Base-by-base conservation (phyloP, 176 grass and related monocot genomes). In the Oropetium thomaeum region DNA sequence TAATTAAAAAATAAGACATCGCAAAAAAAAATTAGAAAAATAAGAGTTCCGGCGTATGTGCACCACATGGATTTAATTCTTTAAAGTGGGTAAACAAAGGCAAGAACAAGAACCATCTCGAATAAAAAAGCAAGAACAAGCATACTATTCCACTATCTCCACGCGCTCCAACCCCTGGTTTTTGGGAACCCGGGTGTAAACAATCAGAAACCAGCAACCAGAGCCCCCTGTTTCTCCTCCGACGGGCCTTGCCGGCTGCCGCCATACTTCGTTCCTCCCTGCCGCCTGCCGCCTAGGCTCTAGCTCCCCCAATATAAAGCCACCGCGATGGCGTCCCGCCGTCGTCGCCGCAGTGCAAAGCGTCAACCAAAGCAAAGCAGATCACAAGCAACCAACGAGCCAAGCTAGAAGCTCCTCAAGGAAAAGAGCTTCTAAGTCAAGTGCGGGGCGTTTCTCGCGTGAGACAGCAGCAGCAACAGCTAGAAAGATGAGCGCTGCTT, bases 151-250 rank as follows among this genome's bases (percentile, higher is more conserved):
- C 25, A 40, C 70, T 0, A 0, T 3, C 33, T 29, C 2, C 33
- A 59, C 26, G 40, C 55, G 12, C 7, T 27, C 40, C 9, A 30
- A 13, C 40, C 70, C 54, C 58, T 3, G 45, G 64, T 71, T 87
- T 87, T 64, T 14, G 44, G 65, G 65, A 76, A 81, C 25, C 80
- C 10, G 51, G 53, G 75, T 66, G 75, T 14, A 26, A 69, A 16
- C 52, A 27, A 22, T 47, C 65, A 15, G 15, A 81, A 87, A 87
- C 84, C 58, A 71, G 47, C 78, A 31, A 54, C 71, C 45, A 0
- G 8, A 76, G 65, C 65, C 79, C 84, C 73, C 65, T 55, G 84
- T 81, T 87, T 76, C 45, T 0, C 33, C 13, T 3, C 8, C n/a
- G n/a, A n/a, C n/a, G n/a, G n/a, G n/a, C n/a, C n/a, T n/a, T n/a